Evolutionary conservation across 345 rosid genomes (phyloP).

Genomic region (Murraya koenigii): DNA sequence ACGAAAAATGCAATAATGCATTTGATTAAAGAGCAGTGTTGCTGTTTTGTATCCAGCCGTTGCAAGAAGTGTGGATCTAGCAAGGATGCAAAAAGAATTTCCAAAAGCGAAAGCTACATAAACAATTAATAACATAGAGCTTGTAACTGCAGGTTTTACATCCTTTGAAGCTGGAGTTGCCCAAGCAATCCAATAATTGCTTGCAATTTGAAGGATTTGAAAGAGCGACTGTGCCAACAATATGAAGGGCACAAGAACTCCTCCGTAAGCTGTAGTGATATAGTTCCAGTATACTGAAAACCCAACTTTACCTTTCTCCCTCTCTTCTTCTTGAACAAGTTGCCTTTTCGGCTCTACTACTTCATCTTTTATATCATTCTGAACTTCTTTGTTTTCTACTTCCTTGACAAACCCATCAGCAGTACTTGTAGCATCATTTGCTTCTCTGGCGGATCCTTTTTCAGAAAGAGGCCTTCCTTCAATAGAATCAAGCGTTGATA

Average conservation of each 20-base stretch:
- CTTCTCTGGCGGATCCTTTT: conserved; percentile 19
- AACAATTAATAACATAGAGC: conserved; percentile 40
- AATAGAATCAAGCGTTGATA: conserved; percentile 43
- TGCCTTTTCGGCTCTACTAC: conserved; percentile 46
- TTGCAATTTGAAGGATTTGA: conserved; percentile 56
- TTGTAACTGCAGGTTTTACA: conserved; percentile 39
- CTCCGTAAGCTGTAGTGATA: conserved; percentile 57
- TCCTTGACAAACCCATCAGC: conserved; percentile 12
- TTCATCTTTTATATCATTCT: conserved; percentile 36
- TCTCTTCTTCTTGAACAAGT: conserved; percentile 81
- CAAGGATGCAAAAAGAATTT: conserved; percentile 55
- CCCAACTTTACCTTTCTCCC: conserved; percentile 80
- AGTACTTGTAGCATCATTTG: conserved; percentile 3
- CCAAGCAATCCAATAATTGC: conserved; percentile 88
- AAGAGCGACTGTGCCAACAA: conserved; percentile 49
- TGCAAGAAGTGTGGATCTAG: conserved; percentile 40
- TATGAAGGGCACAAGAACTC: conserved; percentile 62
- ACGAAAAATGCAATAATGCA: conserved; percentile 62
- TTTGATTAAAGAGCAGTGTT: conserved; percentile 50
- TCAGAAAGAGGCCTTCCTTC: conserved; percentile 26
- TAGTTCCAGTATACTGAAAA: conserved; percentile 63
- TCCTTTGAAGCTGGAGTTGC: conserved; percentile 58
- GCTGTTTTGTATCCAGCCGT: conserved; percentile 62
- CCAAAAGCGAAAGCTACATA: conserved; percentile 53
- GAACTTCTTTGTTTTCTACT: conserved; percentile 24